Percentiles rank a stretch among this genome's conserved stretches.
Evolutionary conservation across 2,329 filamentous ascomycete genomes (phyloP).

Genomic region (Monilinia vaccinii-corymbosi): DNA sequence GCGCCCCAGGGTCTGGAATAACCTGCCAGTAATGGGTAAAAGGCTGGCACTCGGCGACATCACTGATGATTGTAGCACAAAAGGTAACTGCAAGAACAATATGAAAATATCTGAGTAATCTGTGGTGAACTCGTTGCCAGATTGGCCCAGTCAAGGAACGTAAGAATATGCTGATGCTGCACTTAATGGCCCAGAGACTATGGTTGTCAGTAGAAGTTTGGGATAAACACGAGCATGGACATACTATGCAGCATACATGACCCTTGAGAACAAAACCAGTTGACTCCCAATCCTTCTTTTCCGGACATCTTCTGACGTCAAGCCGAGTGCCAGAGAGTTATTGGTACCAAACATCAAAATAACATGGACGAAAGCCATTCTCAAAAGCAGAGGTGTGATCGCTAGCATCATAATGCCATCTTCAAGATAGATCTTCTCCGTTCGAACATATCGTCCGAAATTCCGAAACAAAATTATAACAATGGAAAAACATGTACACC

Average conservation of each 20-base stretch:
- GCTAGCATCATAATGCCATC: constrained; percentile 78
- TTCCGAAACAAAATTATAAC: constrained; percentile 74
- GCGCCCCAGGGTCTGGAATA: constrained; percentile 69
- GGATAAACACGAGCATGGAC: constrained; percentile 31
- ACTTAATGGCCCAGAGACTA: constrained; percentile 86
- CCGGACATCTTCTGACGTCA: constrained; percentile 48
- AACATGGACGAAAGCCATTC: constrained; percentile 80
- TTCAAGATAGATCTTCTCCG: constrained; percentile 75
- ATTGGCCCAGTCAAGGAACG: constrained; percentile 71
- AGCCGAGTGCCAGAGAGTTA: constrained; percentile 54
- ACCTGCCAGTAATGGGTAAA: constrained; percentile 71
- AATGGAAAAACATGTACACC: constrained; percentile 75
- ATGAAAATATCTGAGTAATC: constrained; percentile 61
- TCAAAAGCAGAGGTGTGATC: constrained; percentile 67
- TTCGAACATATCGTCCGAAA: constrained; percentile 73
- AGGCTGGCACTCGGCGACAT: constrained; percentile 72
- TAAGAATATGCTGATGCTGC: constrained; percentile 81
- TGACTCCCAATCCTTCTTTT: constrained; percentile 65
- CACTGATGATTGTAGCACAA: constrained; percentile 66
- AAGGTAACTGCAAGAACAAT: constrained; percentile 69
- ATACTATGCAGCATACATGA: constrained; percentile 83
- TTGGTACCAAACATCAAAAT: constrained; percentile 86
- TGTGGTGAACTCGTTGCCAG: constrained; percentile 68
- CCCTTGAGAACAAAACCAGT: constrained; percentile 69
- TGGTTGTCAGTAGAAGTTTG: constrained; percentile 3